Base-by-base conservation (phyloP, 805 yeast species). In the Sungouiozyma intestinalis region DNA sequence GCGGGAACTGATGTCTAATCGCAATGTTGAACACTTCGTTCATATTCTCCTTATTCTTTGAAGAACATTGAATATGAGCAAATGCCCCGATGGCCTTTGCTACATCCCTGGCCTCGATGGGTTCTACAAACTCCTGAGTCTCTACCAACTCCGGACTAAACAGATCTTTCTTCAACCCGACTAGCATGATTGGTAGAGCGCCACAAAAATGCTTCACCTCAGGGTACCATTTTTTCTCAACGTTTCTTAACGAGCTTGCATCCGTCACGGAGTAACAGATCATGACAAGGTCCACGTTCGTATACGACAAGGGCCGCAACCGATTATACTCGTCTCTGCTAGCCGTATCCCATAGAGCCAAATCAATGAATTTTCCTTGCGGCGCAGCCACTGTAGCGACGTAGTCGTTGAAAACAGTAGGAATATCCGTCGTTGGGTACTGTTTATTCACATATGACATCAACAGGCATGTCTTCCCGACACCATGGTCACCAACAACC, bases 241-340 rank as follows among this genome's bases (percentile, higher is more conserved):
- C 82, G 55, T 83, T 86, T 40, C 75, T 77, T 43, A 88, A 66
- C 17, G 88, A 77, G 27, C 72, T 72, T 16, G 68, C 63, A 43
- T 72, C 72, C 51, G 79, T 81, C 21, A 85, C 69, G 1, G 90
- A 67, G 59, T 84, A 88, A 45, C 95, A 87, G 7, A 86, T 67
- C 44, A 88, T 65, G 15, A 86, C 61, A 1, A 86, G 65, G 58
- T 85, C 84, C 3, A 81, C 84, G 50, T 84, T 94, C 4, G 88
- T 81, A 55, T 85, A 85, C 35, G 82, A 72, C 38, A 86, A 66
- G 2, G 94, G 92, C 46, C 95, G 68, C 43, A 85, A 64, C 41
- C 94, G 66, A 57, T 81, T 88, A 55, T 82, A 84, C 58, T 83
- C 92, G 61, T 85, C 94, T 62, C 84, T 92, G 3, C 94, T 92